Evolutionary conservation across 371 early-diverging fungal species (phyloP), one percentile per base, ranked within the genome.

Genomic region (Mortierella sp.): DNA sequence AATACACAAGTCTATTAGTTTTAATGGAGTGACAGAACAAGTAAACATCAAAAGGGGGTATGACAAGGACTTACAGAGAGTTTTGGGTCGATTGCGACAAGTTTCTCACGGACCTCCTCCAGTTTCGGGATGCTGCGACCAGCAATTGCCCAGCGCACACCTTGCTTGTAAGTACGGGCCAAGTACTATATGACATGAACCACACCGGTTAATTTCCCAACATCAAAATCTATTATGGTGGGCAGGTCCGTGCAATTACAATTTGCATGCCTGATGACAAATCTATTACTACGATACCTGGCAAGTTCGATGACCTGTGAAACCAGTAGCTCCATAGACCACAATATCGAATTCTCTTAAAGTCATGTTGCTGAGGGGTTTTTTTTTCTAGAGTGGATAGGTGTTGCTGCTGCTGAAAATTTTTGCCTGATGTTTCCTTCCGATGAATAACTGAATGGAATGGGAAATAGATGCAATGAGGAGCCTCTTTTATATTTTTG

Each of bases 301-400:
- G 30, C 92, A 89, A 8, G 94, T 90, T 37, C 91, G 86, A 45
- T 85, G 77, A 12, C 97, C 97, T 6, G 97, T 96, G 79, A 95
- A 97, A 14, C 97, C 94, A 20, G 93, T 93, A 26, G 95, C 97
- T 18, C 98, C 98, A 85, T 94, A 96, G 52, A 97, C 77, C 26
- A 92, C 75, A 55, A 80, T 22, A 35, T 80, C 81, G 28, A 68
- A 80, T 39, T 75, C 73, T 72, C 81, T 75, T 16, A 47, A 49
- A 26, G 49, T 20, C 75, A 75, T 79, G 62, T 18, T 26, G 35
- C 87, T 72, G 18, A 8, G 26, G 16, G 14, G 2, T 16, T 52
- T n/a, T 52, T n/a, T n/a, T n/a, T 24, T 3, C 24, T 52, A 52
- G 52, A 3, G 52, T n/a, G 52, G 22, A n/a, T 9, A 20, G 52